phyloP scores from a whole-genome alignment of 2,329 filamentous ascomycete species.

The Colletotrichum viniferum region DNA sequence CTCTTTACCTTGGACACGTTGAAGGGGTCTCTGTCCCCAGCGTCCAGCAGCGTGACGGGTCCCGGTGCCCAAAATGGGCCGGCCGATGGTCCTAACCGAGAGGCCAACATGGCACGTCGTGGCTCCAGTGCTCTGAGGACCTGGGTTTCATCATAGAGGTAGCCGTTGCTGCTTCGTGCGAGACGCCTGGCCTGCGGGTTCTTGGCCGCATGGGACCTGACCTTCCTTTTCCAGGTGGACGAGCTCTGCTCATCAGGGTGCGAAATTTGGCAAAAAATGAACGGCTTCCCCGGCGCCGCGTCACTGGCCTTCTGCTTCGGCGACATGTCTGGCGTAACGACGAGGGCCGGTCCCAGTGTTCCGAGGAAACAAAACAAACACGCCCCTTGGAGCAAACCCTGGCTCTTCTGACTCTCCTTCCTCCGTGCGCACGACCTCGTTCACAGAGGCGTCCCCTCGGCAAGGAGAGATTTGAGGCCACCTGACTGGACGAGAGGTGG shows the following conservation, averaged over 20 bases:
- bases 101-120: background rate
- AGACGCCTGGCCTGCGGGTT: conserved; percentile 4
- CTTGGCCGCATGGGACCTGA: conserved; percentile 26
- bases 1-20: background rate
- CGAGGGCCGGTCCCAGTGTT: background rate
- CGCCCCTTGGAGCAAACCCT: background rate
- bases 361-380: background rate
- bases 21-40: conserved; percentile 1
- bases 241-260: conserved; percentile 14
- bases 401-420: background rate
- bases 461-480: background rate
- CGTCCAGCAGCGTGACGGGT: background rate
- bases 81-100: background rate
- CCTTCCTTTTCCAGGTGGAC: conserved; percentile 9
- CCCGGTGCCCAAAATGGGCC: background rate
- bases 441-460: background rate
- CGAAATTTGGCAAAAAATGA: conserved; percentile 25
- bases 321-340: background rate
- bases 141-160: background rate
- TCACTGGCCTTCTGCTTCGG: background rate
- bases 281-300: background rate
- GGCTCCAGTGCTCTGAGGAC: background rate
- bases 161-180: background rate
- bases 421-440: background rate
- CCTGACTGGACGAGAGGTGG: background rate